Conservation (phyloP, 495 filamentous ascomycete species). For the Trichoderma gamsii region DNA sequence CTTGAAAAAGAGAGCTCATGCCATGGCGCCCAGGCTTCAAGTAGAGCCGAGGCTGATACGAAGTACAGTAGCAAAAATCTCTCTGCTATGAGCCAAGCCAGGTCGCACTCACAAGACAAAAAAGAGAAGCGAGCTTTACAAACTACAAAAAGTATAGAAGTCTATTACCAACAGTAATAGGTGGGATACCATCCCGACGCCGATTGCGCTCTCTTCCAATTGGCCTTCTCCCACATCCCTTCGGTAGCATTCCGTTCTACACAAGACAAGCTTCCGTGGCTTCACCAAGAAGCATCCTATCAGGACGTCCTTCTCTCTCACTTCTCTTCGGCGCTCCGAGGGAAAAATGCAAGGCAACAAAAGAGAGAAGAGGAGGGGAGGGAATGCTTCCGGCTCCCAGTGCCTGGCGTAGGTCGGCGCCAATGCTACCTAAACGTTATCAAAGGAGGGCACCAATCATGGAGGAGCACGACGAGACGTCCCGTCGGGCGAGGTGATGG, state of each 20-base stretch:
- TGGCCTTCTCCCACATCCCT: too few relatives aligned
- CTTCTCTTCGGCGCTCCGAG: not conserved
- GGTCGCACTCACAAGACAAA: too few relatives aligned
- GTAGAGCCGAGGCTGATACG: too few relatives aligned
- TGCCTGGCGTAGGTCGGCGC: slow-evolving; percentile 12
- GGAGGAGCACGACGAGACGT: not conserved
- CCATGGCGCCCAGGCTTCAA: too few relatives aligned
- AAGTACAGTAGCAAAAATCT: too few relatives aligned
- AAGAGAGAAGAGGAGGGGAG: not conserved
- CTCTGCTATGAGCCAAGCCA: too few relatives aligned
- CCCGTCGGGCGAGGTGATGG: slow-evolving; percentile 3
- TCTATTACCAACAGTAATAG: too few relatives aligned
- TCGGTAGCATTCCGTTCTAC: not conserved
- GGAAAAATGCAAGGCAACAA: not conserved
- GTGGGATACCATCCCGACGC: not conserved
- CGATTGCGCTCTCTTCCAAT: not conserved
- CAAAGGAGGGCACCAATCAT: slow-evolving; percentile 14
- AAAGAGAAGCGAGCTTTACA: too few relatives aligned
- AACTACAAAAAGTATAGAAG: too few relatives aligned
- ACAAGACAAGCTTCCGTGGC: not conserved
- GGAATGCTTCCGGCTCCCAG: not conserved
- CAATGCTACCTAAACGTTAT: slow-evolving; percentile 15
- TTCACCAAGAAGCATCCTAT: not conserved
- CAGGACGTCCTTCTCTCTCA: not conserved
- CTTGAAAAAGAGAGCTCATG: too few relatives aligned